Evolutionary conservation across 352 stramenopile genomes (phyloP).

Genomic region (Pythium sp.): DNA sequence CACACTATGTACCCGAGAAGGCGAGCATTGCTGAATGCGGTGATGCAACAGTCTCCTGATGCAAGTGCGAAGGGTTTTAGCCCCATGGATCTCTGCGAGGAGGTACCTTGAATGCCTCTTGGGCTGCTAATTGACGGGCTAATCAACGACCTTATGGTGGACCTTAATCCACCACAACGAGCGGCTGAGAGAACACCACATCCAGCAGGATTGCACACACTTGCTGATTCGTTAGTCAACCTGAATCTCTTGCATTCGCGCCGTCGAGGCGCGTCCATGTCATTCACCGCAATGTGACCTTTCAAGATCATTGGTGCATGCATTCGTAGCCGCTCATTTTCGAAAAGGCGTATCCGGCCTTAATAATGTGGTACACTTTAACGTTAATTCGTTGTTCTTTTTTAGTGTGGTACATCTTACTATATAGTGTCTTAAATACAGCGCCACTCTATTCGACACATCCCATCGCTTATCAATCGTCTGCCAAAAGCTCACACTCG

Average conservation of each 20-base stretch:
- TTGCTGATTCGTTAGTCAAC: background rate
- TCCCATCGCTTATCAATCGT: background rate
- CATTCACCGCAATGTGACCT: background rate
- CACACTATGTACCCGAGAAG: background rate
- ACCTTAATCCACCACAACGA: background rate
- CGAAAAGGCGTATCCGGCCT: no score
- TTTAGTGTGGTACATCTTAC: background rate
- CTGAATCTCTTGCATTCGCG: background rate
- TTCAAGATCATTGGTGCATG: background rate
- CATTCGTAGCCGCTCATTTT: background rate
- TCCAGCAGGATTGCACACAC: no score
- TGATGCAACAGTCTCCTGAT: background rate
- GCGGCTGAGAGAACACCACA: background rate
- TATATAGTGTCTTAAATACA: background rate
- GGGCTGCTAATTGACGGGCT: background rate
- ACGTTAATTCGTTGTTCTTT: background rate
- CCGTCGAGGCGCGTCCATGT: background rate
- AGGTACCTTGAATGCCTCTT: background rate
- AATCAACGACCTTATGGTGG: no score
- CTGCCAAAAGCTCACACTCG: no score
- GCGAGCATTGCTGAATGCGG: background rate
- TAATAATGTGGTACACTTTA: background rate
- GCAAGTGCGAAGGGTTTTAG: background rate
- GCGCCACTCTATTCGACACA: background rate
- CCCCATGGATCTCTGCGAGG: background rate